These are phyloP conservation scores for Fusarium nisikadoi DNA, from an alignment of 2,329 filamentous ascomycete genomes.

Conservation along the genomic window DNA sequence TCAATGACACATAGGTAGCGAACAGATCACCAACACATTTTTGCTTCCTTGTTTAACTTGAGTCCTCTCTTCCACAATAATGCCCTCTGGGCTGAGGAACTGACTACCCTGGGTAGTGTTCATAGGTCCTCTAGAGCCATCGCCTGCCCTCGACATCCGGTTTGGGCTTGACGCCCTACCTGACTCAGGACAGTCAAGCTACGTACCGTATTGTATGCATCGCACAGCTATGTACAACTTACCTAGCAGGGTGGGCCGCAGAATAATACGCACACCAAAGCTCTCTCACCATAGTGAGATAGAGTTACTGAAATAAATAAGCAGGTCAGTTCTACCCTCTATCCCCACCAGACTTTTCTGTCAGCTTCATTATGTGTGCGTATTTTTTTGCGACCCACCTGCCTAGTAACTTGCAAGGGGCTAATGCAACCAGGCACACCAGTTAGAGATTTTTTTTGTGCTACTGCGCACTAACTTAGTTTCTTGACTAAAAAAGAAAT, in stretches of 20 bases:
- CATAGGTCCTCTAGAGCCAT: not conserved
- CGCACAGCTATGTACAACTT: not conserved
- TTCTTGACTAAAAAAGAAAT: not conserved
- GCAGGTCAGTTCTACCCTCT: no score
- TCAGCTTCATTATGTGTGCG: no score
- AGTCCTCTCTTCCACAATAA: not conserved
- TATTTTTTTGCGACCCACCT: no score
- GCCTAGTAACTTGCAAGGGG: conserved; percentile 14
- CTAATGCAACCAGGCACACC: conserved; percentile 23
- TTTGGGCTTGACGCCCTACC: conserved; percentile 25
- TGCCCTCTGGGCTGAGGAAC: not conserved
- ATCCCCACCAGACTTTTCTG: no score
- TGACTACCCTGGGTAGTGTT: not conserved
- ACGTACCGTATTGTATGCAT: conserved; percentile 9
- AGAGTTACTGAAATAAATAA: no score
- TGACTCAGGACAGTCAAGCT: conserved; percentile 26
- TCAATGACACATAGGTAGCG: not conserved
- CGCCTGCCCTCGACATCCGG: conserved; percentile 3
- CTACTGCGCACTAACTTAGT: conserved; percentile 7
- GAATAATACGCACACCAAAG: no score
- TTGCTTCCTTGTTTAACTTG: conserved; percentile 16
- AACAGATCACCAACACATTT: not conserved
- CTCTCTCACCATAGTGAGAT: no score
- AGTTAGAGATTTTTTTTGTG: conserved; percentile 24
- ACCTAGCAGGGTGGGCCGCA: no score